Conservation (phyloP, 768 basidiomycete genomes). For the Chalciporus pseudorubinellus region DNA sequence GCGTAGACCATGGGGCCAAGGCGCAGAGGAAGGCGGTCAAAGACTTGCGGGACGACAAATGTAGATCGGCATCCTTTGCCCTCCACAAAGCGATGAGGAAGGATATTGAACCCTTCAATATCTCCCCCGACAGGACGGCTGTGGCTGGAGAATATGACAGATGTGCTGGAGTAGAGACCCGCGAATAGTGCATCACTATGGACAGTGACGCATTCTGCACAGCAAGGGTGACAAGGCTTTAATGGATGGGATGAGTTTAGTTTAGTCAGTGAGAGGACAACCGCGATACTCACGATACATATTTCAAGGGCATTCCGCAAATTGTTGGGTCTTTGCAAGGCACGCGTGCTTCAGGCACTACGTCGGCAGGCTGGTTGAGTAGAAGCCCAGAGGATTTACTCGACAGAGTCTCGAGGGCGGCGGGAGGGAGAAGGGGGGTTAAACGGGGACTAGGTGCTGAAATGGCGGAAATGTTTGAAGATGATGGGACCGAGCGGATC, state of each 20-base stretch:
- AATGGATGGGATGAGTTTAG: constrained; percentile 4
- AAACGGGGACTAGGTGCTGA: constrained; percentile 38
- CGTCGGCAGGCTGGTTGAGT: constrained; percentile 35
- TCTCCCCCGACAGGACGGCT: constrained; percentile 91
- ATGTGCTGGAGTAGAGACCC: constrained; percentile 75
- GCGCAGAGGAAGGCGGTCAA: constrained; percentile 35
- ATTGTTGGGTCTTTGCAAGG: constrained; percentile 45
- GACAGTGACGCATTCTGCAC: constrained; percentile 95
- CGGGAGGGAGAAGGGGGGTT: constrained; percentile 51
- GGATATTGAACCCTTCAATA: constrained; percentile 92
- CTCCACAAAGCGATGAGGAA: constrained; percentile 75
- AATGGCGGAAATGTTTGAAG: constrained; percentile 22
- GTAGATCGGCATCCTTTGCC: constrained; percentile 43
- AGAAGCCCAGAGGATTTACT: constrained; percentile 38
- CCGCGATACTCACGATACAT: constrained; percentile 60
- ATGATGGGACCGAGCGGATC: constrained; percentile 52
- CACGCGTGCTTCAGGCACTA: constrained; percentile 28
- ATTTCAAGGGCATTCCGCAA: constrained; percentile 76
- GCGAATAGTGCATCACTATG: constrained; percentile 99
- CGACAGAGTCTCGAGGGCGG: constrained; percentile 40
- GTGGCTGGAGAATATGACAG: constrained; percentile 90
- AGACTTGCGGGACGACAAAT: constrained; percentile 42
- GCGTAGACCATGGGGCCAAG: constrained; percentile 45
- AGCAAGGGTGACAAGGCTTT: constrained; percentile 78
- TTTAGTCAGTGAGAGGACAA: constrained; percentile 2